Evolutionary conservation across 2,329 filamentous ascomycete genomes (phyloP).

Genomic region (Calonectria ilicicola): DNA sequence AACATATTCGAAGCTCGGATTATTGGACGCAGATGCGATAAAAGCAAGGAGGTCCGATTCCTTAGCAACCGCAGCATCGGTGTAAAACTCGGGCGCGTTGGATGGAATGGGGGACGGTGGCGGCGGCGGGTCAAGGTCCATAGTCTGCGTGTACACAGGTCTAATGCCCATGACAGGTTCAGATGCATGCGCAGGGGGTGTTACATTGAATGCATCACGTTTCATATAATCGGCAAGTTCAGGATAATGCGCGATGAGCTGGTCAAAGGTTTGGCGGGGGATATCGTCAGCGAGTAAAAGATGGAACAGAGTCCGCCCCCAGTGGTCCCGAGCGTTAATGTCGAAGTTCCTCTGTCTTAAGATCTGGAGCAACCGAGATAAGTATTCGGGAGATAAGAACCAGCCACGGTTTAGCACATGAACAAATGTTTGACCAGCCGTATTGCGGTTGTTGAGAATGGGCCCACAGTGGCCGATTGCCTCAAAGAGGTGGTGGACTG

Average conservation of each 20-base stretch:
- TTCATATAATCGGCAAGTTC: conserved; percentile 47
- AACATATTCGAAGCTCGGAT: conserved; percentile 44
- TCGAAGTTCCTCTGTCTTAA: conserved; percentile 41
- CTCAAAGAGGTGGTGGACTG: conserved; percentile 41
- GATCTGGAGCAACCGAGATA: conserved; percentile 44
- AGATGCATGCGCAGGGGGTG: conserved; percentile 40
- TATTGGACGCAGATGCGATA: conserved; percentile 25
- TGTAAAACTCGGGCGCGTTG: conserved; percentile 10
- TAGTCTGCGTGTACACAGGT: conserved; percentile 14
- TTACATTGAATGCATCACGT: conserved; percentile 62
- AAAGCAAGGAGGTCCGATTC: conserved; percentile 40
- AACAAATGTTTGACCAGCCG: conserved; percentile 62
- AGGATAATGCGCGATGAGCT: conserved; percentile 41
- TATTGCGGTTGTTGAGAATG: conserved; percentile 51
- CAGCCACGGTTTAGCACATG: conserved; percentile 55
- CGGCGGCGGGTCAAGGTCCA: conserved; percentile 42
- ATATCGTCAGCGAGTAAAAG: conserved; percentile 48
- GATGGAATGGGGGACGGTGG: conserved; percentile 1
- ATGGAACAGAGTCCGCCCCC: conserved; percentile 67
- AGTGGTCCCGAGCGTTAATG: conserved; percentile 57
- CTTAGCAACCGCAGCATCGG: conserved; percentile 17
- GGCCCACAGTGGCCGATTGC: conserved; percentile 35
- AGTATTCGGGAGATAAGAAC: conserved; percentile 39
- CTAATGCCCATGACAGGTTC: conserved; percentile 18
- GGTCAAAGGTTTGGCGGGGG: conserved; percentile 47